phyloP scores from a whole-genome alignment of 345 rosid species.

The Lenwebbia sp. region DNA sequence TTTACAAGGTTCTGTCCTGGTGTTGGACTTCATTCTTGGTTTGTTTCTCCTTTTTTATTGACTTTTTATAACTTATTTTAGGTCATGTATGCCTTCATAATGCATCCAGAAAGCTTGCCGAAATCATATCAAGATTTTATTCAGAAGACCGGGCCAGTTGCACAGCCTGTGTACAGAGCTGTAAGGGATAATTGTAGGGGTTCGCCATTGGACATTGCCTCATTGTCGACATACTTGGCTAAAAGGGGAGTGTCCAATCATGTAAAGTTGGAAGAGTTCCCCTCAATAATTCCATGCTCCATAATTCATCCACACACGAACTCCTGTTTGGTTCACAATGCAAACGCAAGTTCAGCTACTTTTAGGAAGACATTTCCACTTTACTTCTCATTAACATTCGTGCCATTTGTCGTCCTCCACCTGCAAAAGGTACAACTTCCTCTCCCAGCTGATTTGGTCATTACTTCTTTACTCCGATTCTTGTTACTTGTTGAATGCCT shows the following conservation, averaged over 20 bases:
- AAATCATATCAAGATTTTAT: slow-evolving; percentile 89
- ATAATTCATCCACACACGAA: slow-evolving; percentile 76
- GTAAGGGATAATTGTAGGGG: slow-evolving; percentile 92
- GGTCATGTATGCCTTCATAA: slow-evolving; percentile 87
- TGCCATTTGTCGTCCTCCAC: slow-evolving; percentile 90
- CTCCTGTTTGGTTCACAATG: slow-evolving; percentile 78
- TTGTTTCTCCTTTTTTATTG: neutral
- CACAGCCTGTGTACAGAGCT: slow-evolving; percentile 80
- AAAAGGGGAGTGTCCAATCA: slow-evolving; percentile 30
- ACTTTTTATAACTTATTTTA: slow-evolving; percentile 5
- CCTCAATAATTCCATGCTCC: slow-evolving; percentile 85
- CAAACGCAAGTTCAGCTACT: slow-evolving; percentile 79
- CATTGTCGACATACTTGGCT: slow-evolving; percentile 58
- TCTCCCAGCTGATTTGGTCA: neutral
- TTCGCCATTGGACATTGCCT: slow-evolving; percentile 62
- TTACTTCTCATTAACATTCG: slow-evolving; percentile 95
- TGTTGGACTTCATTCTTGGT: neutral
- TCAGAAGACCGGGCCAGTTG: slow-evolving; percentile 97
- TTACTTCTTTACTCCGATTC: neutral
- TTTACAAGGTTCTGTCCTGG: neutral
- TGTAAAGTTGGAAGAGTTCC: slow-evolving; percentile 62
- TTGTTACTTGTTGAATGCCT: neutral
- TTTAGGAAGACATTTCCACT: slow-evolving; percentile 95
- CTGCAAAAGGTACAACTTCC: slow-evolving; percentile 65
- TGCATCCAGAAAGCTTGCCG: slow-evolving; percentile 98